phyloP scores from a whole-genome alignment of 1,284 basidiomycete species.

The Ustilago cynodontis region DNA sequence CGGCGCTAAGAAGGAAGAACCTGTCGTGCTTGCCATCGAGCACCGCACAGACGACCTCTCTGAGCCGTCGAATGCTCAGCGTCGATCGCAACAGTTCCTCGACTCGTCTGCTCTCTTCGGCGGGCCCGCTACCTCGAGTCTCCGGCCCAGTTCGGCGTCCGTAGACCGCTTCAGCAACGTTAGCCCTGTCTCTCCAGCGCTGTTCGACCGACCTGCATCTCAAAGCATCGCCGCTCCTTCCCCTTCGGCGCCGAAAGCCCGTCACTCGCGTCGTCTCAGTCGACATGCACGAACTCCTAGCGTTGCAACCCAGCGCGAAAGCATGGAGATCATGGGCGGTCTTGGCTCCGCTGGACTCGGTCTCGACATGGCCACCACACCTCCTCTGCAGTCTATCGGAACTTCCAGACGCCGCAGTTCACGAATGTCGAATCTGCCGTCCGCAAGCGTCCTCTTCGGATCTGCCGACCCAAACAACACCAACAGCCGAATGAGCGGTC shows the following conservation, averaged over 20 bases:
- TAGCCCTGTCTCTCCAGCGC: constrained; percentile 17
- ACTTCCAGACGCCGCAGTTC: constrained; percentile 47
- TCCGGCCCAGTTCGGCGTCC: constrained; percentile 10
- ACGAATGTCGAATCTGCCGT: constrained; percentile 54
- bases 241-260: constrained; percentile 11
- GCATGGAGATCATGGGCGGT: constrained; percentile 67
- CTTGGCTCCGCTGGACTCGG: constrained; percentile 55
- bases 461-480: constrained; percentile 15
- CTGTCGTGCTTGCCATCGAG: constrained; percentile 48
- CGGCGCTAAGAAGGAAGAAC: constrained; percentile 46
- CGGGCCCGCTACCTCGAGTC: neutral
- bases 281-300: constrained; percentile 59
- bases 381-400: constrained; percentile 22
- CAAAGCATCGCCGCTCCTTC: constrained; percentile 11
- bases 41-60: constrained; percentile 27
- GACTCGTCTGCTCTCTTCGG: constrained; percentile 42
- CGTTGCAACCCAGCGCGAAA: constrained; percentile 61
- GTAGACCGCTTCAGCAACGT: constrained; percentile 24
- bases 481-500: constrained; percentile 23
- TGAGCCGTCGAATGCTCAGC: neutral
- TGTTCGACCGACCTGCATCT: constrained; percentile 26
- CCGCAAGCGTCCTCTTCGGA: constrained; percentile 57
- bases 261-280: constrained; percentile 47
- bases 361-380: constrained; percentile 26
- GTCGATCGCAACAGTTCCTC: constrained; percentile 44